These are phyloP conservation scores for Geotrichum siamense DNA, from an alignment of 1,139 yeast species.

Conservation along the genomic window DNA sequence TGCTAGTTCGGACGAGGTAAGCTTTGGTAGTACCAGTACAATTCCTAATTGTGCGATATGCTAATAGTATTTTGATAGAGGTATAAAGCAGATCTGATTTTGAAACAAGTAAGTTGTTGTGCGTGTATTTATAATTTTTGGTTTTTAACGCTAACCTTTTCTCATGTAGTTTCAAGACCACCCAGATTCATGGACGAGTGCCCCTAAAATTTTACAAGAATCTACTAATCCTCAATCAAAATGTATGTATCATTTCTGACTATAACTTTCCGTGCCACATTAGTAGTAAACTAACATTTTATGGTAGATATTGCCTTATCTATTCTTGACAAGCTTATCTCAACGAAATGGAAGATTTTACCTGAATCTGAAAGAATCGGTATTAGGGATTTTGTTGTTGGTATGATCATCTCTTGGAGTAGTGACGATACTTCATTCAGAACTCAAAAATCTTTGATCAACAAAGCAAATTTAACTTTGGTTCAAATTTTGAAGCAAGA, in stretches of 20 bases:
- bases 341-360: slow-evolving; percentile 87
- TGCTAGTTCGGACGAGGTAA: slow-evolving; percentile 47
- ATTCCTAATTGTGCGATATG: slow-evolving; percentile 11
- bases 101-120: slow-evolving; percentile 46
- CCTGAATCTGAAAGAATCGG: slow-evolving; percentile 78
- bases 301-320: slow-evolving; percentile 63
- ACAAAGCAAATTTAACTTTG: slow-evolving; percentile 87
- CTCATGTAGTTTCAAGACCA: slow-evolving; percentile 69
- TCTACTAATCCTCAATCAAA: slow-evolving; percentile 80
- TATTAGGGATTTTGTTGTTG: slow-evolving; percentile 84
- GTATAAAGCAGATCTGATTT: slow-evolving; percentile 70
- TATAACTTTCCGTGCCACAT: no score
- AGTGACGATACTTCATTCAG: slow-evolving; percentile 74
- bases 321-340: slow-evolving; percentile 80
- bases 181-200: slow-evolving; percentile 93
- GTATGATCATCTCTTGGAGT: slow-evolving; percentile 88
- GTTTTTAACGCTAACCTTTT: slow-evolving; percentile 5
- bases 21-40: slow-evolving; percentile 10
- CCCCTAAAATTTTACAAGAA: slow-evolving; percentile 78
- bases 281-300: slow-evolving; percentile 13
- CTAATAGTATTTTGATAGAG: slow-evolving; percentile 36
- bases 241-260: slow-evolving; percentile 35
- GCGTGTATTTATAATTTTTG: not conserved
- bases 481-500: slow-evolving; percentile 94
- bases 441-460: slow-evolving; percentile 73